Conservation (phyloP, 352 stramenopile genomes). For the Thraustochytrium sp. region DNA sequence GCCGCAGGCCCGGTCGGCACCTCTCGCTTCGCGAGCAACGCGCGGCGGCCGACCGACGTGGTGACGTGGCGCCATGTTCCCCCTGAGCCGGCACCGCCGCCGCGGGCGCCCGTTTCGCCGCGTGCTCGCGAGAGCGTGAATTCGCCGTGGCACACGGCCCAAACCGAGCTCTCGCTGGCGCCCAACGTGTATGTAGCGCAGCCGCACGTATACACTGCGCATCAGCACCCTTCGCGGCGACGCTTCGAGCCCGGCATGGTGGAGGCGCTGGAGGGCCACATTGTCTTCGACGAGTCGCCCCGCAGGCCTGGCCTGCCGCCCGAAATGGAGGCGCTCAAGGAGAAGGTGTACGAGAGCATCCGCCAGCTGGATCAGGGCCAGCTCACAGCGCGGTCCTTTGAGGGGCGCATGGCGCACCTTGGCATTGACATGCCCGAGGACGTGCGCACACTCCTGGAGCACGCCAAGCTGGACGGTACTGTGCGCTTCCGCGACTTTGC, state of each 20-base stretch:
- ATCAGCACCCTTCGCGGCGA: not conserved
- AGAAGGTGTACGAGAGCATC: constrained; percentile 23
- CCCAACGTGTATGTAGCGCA: not conserved
- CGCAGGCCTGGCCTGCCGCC: not conserved
- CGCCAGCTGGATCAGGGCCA: constrained; percentile 4
- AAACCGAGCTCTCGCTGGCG: not conserved
- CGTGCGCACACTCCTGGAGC: not conserved
- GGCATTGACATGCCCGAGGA: not conserved
- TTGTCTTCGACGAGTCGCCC: not conserved
- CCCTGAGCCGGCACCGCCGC: not conserved
- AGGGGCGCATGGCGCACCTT: not conserved
- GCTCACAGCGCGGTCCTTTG: not conserved
- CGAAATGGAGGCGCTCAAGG: not conserved
- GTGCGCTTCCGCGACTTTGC: constrained; percentile 21
- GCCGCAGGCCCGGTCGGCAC: no score
- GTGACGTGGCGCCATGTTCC: not conserved
- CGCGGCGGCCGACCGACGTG: not conserved
- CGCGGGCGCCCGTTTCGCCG: not conserved
- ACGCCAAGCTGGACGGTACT: not conserved
- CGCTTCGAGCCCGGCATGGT: constrained; percentile 2
- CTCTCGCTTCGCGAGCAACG: not conserved
- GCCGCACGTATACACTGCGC: no score
- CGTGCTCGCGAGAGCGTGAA: not conserved
- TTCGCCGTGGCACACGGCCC: not conserved
- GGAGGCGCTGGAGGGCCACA: not conserved